Evolutionary conservation across 2,329 filamentous ascomycete genomes (phyloP), one percentile per base, ranked within the genome.

Genomic region (Beauveria brongniartii): DNA sequence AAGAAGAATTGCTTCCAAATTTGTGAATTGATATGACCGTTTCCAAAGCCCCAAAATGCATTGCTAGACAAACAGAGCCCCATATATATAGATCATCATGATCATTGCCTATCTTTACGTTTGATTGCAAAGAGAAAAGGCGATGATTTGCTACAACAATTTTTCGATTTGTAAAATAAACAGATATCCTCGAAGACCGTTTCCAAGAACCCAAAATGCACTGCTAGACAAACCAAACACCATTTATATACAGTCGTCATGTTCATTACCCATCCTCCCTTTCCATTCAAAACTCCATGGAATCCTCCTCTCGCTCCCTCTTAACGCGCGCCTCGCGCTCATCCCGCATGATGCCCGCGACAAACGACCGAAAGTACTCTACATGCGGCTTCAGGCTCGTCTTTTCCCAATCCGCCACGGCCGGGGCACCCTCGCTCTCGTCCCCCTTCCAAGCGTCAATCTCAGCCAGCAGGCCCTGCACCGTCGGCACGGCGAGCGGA

Each of bases 341-440:
- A 62, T 96, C 93, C 72, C 88, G 92, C 73, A 97, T 81, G 60
- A 99, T 73, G 0, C 78, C 82, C 10, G 84, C 82, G 8, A 97
- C 91, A 74, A 97, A 96, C 0, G 80, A 82, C 66, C 89, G 83
- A 74, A 99, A 97, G 67, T 88, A 87, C 62, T 97, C 92, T 41
- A 97, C 86, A 71, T 96, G 97, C 9, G 92, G 91, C 77, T 89
- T 96, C 70, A 99, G 74, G 65, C 91, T 91, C 26, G 94, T 99
- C 84, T 97, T 99, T 76, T 99, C 93, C 87, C 93, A 97, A 71
- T 99, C 94, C 66, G 88, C 83, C 53, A 90, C 69, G 61, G 66
- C 67, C 67, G 75, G 77, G 3, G 65, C 63, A 44, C 75, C 72
- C 1, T 73, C 76, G 12, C 69, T 74, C 14, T 79, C 77, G 22